Evolutionary conservation across 352 stramenopile species (phyloP).

Genomic region (Halophytophthora polymorphica): DNA sequence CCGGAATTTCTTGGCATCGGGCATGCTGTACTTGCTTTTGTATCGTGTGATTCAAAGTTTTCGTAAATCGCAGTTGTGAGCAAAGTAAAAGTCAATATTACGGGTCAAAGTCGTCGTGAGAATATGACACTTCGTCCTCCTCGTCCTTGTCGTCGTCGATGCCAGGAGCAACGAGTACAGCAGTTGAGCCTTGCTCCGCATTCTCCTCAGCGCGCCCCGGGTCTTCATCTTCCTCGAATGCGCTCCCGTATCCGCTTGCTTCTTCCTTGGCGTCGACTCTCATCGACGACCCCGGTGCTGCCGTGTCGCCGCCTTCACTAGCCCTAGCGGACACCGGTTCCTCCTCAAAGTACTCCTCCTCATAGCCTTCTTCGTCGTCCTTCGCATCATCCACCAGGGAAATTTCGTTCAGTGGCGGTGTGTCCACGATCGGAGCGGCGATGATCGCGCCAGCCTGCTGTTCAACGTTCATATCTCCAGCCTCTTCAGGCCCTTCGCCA

Average conservation of each 20-base stretch:
- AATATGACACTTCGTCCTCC: conserved; percentile 30
- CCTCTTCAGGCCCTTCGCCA: no score
- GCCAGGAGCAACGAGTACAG: background rate
- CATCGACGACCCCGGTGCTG: background rate
- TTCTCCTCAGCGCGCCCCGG: conserved; percentile 16
- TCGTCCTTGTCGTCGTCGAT: conserved; percentile 11
- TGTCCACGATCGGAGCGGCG: no score
- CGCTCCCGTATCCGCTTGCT: conserved; percentile 30
- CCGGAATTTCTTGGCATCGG: no score
- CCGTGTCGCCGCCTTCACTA: background rate
- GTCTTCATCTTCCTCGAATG: conserved; percentile 35
- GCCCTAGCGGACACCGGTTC: conserved; percentile 15
- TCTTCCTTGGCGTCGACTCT: conserved; percentile 5
- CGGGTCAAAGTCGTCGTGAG: conserved; percentile 40
- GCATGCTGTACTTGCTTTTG: background rate
- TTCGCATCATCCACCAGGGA: background rate
- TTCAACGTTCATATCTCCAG: no score
- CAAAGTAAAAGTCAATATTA: background rate
- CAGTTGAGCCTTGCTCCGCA: background rate
- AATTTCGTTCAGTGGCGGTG: background rate
- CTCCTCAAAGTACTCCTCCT: conserved; percentile 36
- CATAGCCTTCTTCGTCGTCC: conserved; percentile 3
- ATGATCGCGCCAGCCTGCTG: no score
- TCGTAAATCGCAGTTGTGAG: background rate
- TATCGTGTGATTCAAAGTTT: background rate